Evolutionary conservation across 805 yeast species (phyloP), one percentile per base, ranked within the genome.

Genomic region (Saccharomycopsis fodiens): DNA sequence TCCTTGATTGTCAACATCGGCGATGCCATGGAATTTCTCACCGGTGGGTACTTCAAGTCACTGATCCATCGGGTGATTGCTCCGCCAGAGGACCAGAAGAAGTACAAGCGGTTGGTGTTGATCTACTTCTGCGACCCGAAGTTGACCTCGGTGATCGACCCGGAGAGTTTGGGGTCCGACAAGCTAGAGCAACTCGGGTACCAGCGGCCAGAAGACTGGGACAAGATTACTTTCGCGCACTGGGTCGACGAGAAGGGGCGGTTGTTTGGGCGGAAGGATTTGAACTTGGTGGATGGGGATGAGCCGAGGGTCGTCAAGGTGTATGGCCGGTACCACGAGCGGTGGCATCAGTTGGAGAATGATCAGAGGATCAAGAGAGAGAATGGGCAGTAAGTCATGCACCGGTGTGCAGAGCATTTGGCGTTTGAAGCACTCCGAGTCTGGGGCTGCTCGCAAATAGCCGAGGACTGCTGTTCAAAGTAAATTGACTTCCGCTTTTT

Each of bases 1-100:
- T 62, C 70, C 7, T 48, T 67, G 15, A 58, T 67, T 34, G 70
- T 67, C 19, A 67, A 67, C 46, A 55, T 67, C 35, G 71, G 70
- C 3, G 72, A 67, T 53, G 61, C 68, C 1, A 45, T 67, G 42
- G 69, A 67, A 46, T 65, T 65, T 40, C 57, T 66, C 23, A 54
- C 61, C 22, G 67, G 67, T 6, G 65, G 66, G 1, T 59, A 56
- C 34, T 63, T 63, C 52, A 61, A 62, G 36, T 60, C 65, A 12
- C 55, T 59, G 20, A 45, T 62, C 21, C 68, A 64, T 45, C 45
- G 68, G 37, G 67, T 63, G 6, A 55, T 60, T 25, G 57, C 55
- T 23, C 67, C 66, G 5, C 66, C 66, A 6, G 41, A 34, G 5
- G 64, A 61, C 25, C 67, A 63, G 43, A 47, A 39, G 32, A 30